Base-by-base conservation (phyloP, 2,329 filamentous ascomycete genomes). In the Pseudocercospora crystallina region DNA sequence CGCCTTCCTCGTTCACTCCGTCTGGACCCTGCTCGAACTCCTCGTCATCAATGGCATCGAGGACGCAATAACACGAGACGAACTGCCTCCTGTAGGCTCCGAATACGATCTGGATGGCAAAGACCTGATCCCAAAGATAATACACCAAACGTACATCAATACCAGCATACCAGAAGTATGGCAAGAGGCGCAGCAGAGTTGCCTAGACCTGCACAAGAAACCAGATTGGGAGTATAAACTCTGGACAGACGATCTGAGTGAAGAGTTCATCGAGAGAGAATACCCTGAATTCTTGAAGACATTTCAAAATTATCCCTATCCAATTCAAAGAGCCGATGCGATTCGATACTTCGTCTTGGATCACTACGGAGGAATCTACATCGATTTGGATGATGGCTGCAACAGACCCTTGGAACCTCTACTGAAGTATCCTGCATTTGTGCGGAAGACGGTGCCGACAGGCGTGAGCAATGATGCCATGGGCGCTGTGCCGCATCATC, bases 381-480 rank as follows among this genome's bases (percentile, higher is more conserved):
- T 92, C 60, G 88, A 94, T 64, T 73, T 92, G 41, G 88, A 94
- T 69, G 84, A 60, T 46, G 85, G 85, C 60, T 89, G 85, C 73
- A 80, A 83, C 60, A 80, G 83, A 51, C 79, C 80, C 43, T 77
- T 88, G 41, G 85, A 88, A 61, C 62, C 66, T 49, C 49, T 85
- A 81, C 63, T 89, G 82, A 73, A 77, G 43, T 89, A 87, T 69
- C 82, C 82, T 13, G 83, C 85, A 36, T 89, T 84, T 80, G 76
- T 87, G 11, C 82, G 85, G 58, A 81, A 83, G 57, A 91, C 88
- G 0, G 73, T 80, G 2, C 88, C 88, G 2, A 91, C 87, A 1
- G 87, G 87, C 56, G 88, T 91, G 60, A 87, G 84, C 59, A 91
- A 91, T 73, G 87, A 91, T 63, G 85, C 84, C 35, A 90, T 91